phyloP scores from a whole-genome alignment of 768 basidiomycete species.

The Pleurotus eryngii region DNA sequence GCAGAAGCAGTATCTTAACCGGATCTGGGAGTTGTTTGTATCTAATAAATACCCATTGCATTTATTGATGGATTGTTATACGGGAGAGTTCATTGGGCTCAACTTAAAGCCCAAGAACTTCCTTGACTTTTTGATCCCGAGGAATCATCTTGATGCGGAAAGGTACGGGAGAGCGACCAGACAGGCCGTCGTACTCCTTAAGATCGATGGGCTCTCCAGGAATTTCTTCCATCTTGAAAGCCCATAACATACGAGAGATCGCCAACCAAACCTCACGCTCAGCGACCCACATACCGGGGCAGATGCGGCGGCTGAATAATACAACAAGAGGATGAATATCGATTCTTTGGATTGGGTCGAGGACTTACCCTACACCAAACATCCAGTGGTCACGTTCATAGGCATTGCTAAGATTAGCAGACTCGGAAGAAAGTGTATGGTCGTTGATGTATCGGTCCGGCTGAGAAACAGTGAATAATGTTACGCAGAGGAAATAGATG shows the following conservation, averaged over 20 bases:
- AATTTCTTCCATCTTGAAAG: slow-evolving; percentile 37
- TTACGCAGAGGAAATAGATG: not conserved
- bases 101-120: slow-evolving; percentile 11
- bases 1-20: too few relatives aligned
- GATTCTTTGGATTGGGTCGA: too few relatives aligned
- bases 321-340: not conserved
- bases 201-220: slow-evolving; percentile 42
- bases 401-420: slow-evolving; percentile 37
- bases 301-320: slow-evolving; percentile 31
- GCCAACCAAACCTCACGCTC: slow-evolving; percentile 44
- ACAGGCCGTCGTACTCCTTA: slow-evolving; percentile 44
- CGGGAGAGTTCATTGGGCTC: too few relatives aligned
- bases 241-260: slow-evolving; percentile 46
- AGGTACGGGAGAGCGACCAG: slow-evolving; percentile 42
- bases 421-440: slow-evolving; percentile 33
- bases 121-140: slow-evolving; percentile 10
- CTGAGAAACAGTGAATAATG: slow-evolving; percentile 13
- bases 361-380: slow-evolving; percentile 44
- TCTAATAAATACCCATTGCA: too few relatives aligned
- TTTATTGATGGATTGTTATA: too few relatives aligned
- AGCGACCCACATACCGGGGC: slow-evolving; percentile 42
- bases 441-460: slow-evolving; percentile 46
- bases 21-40: too few relatives aligned
- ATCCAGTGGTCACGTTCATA: slow-evolving; percentile 49
- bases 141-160: slow-evolving; percentile 24